These are phyloP conservation scores for Alternaria brassicae DNA, from an alignment of 2,329 filamentous ascomycete genomes.

Conservation along the genomic window DNA sequence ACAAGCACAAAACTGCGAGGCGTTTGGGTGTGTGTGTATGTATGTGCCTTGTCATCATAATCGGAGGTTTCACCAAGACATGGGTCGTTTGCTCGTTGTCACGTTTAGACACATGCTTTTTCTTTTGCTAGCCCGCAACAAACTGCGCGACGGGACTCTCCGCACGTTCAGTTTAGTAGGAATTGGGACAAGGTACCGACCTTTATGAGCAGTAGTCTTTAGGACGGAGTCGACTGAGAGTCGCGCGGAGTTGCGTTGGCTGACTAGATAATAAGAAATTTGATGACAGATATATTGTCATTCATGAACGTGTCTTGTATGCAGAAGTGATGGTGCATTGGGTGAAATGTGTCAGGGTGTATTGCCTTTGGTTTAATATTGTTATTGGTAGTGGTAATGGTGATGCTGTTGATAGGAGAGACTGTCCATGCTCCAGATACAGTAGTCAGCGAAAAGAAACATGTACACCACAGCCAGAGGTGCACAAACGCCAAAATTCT, in stretches of 20 bases:
- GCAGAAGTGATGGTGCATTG: background rate
- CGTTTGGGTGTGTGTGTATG: slow-evolving; percentile 2
- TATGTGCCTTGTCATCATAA: background rate
- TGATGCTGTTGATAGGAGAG: background rate
- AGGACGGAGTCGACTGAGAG: background rate
- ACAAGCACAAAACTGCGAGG: slow-evolving; percentile 19
- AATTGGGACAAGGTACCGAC: background rate
- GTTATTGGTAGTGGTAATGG: background rate
- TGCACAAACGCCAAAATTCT: background rate
- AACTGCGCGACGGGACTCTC: slow-evolving; percentile 3
- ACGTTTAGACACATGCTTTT: background rate
- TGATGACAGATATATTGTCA: background rate
- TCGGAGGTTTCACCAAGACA: background rate
- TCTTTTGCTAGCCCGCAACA: background rate
- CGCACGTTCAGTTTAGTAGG: background rate
- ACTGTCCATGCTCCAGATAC: background rate
- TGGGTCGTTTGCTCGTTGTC: background rate
- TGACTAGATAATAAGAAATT: background rate
- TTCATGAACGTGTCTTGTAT: background rate
- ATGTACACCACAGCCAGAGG: background rate
- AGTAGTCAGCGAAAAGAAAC: background rate
- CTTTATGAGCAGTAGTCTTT: background rate
- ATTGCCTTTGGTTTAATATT: background rate
- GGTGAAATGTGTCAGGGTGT: background rate
- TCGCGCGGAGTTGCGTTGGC: background rate